Conservation (phyloP, 305 asterid species). For the Ilex paraguariensis region DNA sequence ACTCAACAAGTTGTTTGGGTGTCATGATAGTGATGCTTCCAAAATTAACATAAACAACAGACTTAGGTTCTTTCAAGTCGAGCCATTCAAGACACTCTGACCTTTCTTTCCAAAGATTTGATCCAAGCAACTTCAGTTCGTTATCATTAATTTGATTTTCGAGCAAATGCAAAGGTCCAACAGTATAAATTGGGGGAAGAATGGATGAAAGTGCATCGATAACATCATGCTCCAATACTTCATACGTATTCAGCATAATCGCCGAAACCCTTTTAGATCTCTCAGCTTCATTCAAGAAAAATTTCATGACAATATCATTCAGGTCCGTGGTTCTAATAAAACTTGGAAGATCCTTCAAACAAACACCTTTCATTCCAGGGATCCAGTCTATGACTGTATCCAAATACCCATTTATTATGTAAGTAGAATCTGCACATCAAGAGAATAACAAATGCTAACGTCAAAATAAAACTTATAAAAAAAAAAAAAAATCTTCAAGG, state of each 20-base stretch:
- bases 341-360: constrained; percentile 28
- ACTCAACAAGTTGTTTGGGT: constrained; percentile 35
- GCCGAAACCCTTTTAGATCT: constrained; percentile 27
- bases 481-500: not conserved
- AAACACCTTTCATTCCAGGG: constrained; percentile 26
- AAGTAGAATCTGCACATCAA: constrained; percentile 25
- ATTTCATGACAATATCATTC: constrained; percentile 21
- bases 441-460: not conserved
- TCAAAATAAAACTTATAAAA: not conserved
- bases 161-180: constrained; percentile 50
- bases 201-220: constrained; percentile 28
- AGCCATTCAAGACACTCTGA: constrained; percentile 47
- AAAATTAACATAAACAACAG: constrained; percentile 49
- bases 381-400: constrained; percentile 31
- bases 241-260: constrained; percentile 32
- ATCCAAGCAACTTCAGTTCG: constrained; percentile 19
- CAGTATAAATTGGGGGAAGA: constrained; percentile 39
- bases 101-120: constrained; percentile 64
- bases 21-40: constrained; percentile 55
- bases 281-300: constrained; percentile 2
- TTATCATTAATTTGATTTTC: constrained; percentile 12
- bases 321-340: constrained; percentile 22
- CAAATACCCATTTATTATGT: constrained; percentile 27
- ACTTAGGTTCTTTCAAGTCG: constrained; percentile 26
- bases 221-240: constrained; percentile 28